Conservation (phyloP, 768 basidiomycete genomes). For the Lactarius vividus region DNA sequence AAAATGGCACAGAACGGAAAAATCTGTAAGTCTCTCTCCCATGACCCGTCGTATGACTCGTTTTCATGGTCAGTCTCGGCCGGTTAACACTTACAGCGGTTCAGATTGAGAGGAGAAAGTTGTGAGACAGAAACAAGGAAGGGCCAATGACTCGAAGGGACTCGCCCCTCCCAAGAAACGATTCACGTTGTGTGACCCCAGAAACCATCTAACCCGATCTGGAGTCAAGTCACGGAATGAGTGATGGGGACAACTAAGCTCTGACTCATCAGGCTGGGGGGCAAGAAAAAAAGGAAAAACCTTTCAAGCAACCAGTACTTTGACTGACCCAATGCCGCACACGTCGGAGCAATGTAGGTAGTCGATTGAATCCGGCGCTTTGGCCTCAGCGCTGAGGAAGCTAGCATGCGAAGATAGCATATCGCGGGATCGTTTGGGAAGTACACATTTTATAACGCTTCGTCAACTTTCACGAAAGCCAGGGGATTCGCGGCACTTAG, state of each 20-base stretch:
- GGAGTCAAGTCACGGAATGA: slow-evolving; percentile 4
- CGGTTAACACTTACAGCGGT: neutral
- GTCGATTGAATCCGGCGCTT: neutral
- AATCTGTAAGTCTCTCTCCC: neutral
- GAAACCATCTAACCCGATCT: slow-evolving; percentile 14
- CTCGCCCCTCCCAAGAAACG: neutral
- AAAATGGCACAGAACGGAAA: neutral
- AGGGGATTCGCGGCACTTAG: neutral
- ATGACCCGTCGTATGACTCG: neutral
- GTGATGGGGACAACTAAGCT: neutral
- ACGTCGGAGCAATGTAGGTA: slow-evolving; percentile 8
- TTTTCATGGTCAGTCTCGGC: neutral
- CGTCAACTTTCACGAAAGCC: slow-evolving; percentile 1
- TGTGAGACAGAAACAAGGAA: neutral
- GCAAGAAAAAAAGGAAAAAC: neutral
- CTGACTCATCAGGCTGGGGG: neutral
- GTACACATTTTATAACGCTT: neutral
- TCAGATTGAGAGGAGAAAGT: neutral
- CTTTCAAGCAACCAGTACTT: neutral
- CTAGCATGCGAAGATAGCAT: neutral
- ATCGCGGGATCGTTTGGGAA: neutral
- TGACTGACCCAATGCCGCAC: slow-evolving; percentile 10
- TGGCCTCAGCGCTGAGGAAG: neutral
- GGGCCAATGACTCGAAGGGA: neutral
- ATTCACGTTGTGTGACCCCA: neutral